phyloP scores from a whole-genome alignment of 768 basidiomycete genomes.

The Xerocomellus amylosporus region DNA sequence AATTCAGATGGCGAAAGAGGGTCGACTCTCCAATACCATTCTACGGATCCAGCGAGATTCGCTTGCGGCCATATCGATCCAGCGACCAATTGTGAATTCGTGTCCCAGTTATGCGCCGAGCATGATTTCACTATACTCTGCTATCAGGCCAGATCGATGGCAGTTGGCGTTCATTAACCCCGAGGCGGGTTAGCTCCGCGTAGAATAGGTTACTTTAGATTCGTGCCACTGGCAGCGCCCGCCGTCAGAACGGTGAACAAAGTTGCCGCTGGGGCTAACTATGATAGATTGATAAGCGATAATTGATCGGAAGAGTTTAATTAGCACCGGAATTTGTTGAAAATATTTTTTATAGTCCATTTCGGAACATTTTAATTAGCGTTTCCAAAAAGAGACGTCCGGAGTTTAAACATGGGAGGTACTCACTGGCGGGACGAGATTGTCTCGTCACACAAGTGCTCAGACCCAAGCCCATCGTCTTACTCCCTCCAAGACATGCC shows the following conservation, averaged over 20 bases:
- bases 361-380: no score
- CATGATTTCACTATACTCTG: neutral
- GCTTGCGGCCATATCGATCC: slow-evolving; percentile 3
- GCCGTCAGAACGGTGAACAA: neutral
- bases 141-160: neutral
- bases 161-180: neutral
- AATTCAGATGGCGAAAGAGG: slow-evolving; percentile 2
- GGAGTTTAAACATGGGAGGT: no score
- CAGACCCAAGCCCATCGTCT: no score
- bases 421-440: no score
- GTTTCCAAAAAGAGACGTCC: no score
- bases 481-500: no score
- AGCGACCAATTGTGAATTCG: neutral
- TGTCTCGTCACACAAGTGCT: no score
- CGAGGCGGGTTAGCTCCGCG: neutral
- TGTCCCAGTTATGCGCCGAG: neutral
- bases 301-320: slow-evolving; percentile 1
- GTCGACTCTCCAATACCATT: slow-evolving; percentile 2
- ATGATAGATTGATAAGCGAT: neutral
- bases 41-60: slow-evolving; percentile 6
- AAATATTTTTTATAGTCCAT: slow-evolving; percentile 5
- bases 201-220: neutral
- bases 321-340: neutral
- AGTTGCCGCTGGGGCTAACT: neutral
- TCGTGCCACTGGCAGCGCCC: neutral